phyloP scores from a whole-genome alignment of 2,329 filamentous ascomycete species.

The Dichotomopilus funicola region DNA sequence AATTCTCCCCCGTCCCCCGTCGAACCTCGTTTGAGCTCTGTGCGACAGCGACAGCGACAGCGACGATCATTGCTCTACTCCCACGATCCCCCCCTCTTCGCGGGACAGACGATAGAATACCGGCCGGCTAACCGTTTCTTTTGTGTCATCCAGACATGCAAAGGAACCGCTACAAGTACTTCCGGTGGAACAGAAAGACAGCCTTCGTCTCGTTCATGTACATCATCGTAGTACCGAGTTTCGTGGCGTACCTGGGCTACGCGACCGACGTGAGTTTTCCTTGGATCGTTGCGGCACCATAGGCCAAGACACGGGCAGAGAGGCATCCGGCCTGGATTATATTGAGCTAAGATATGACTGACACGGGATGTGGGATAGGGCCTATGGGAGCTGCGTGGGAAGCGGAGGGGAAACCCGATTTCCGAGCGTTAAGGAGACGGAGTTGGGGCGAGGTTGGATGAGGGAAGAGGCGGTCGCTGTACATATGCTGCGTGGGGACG shows the following conservation, averaged over 20 bases:
- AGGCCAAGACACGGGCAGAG: neutral
- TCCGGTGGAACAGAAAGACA: constrained; percentile 84
- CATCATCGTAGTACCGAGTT: constrained; percentile 62
- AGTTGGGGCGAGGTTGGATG: constrained; percentile 2
- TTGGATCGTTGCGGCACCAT: neutral
- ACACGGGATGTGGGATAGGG: constrained; percentile 49
- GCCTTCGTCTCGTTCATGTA: constrained; percentile 75
- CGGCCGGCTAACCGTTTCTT: too few relatives aligned
- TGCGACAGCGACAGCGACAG: neutral
- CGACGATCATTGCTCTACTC: too few relatives aligned
- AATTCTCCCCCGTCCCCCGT: neutral
- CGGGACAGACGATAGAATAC: too few relatives aligned
- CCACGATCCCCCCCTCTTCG: too few relatives aligned
- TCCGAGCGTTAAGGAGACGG: constrained; percentile 58
- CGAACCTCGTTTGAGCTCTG: neutral
- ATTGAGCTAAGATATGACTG: neutral
- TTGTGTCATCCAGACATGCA: constrained; percentile 60
- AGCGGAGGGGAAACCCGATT: constrained; percentile 81
- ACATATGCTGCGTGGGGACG: constrained; percentile 32
- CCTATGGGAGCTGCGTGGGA: constrained; percentile 76
- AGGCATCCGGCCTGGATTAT: neutral
- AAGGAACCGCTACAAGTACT: constrained; percentile 84
- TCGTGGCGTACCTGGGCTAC: constrained; percentile 67
- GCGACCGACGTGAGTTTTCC: constrained; percentile 70
- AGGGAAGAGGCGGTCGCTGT: constrained; percentile 26